Conservation (phyloP, 1,139 yeast genomes). For the Geotrichum siamense region DNA sequence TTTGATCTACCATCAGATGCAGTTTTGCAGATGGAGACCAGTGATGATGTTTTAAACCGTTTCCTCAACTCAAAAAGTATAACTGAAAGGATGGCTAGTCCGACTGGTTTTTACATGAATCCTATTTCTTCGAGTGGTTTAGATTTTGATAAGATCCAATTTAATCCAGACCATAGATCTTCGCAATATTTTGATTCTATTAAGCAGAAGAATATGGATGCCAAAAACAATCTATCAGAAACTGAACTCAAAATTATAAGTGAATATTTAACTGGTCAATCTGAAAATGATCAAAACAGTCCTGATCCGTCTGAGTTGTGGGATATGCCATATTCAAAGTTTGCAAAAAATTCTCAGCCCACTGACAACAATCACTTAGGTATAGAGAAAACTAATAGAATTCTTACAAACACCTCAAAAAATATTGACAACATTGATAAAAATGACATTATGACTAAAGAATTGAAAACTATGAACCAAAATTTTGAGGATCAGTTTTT, state of each 20-base stretch:
- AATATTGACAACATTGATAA: background rate
- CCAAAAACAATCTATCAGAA: background rate
- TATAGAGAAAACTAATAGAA: background rate
- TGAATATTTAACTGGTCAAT: background rate
- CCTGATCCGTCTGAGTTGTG: background rate
- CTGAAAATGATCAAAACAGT: background rate
- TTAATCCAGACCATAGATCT: background rate
- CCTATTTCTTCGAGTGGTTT: background rate
- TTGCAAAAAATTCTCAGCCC: background rate
- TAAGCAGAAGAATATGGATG: background rate
- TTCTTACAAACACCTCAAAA: constrained; percentile 1
- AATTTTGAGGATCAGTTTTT: constrained; percentile 1
- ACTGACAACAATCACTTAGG: background rate
- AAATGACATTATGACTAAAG: background rate
- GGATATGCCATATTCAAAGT: background rate
- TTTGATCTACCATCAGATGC: no score
- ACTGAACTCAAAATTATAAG: background rate
- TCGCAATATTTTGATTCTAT: constrained; percentile 1
- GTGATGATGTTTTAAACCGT: background rate
- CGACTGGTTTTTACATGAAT: background rate
- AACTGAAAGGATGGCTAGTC: background rate
- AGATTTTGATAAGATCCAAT: background rate
- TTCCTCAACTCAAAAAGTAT: background rate
- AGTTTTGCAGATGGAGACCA: background rate
- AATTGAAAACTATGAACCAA: background rate